Percentiles rank a stretch among this genome's conserved stretches.
phyloP scores from a whole-genome alignment of 805 yeast genomes.

The Jamesozyma lodderae region DNA sequence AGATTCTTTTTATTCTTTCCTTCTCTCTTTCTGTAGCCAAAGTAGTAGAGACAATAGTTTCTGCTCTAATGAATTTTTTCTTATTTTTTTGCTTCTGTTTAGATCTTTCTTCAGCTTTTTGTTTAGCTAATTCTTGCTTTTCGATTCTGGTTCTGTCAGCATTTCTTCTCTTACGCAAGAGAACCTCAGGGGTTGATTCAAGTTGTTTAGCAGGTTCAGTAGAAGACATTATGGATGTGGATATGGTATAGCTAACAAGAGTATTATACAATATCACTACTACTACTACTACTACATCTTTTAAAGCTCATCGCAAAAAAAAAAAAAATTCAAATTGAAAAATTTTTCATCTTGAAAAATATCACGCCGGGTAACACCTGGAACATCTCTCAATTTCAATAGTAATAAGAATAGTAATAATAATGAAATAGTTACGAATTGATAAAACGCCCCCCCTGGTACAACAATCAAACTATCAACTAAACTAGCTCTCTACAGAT shows the following conservation, averaged over 20 bases:
- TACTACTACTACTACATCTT: neutral
- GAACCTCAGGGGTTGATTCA: slow-evolving; percentile 64
- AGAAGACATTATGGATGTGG: neutral
- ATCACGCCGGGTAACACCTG: too few species aligned
- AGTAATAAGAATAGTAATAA: too few species aligned
- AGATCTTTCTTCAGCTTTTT: slow-evolving; percentile 39
- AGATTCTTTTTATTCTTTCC: slow-evolving; percentile 56
- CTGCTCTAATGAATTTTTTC: slow-evolving; percentile 62
- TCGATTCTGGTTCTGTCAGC: slow-evolving; percentile 65
- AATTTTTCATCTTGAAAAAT: too few species aligned
- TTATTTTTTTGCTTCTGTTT: slow-evolving; percentile 37
- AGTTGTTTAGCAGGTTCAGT: slow-evolving; percentile 5
- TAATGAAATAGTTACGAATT: too few species aligned
- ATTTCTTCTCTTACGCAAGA: slow-evolving; percentile 69
- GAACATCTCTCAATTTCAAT: too few species aligned
- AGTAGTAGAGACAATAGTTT: slow-evolving; percentile 58
- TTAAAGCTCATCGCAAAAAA: slow-evolving; percentile 7
- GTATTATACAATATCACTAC: too few species aligned
- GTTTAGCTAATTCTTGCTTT: slow-evolving; percentile 57
- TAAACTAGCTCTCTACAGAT: too few species aligned
- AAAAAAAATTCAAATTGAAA: slow-evolving; percentile 14
- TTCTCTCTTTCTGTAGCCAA: slow-evolving; percentile 58
- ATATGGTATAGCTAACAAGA: too few species aligned
- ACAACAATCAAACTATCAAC: too few species aligned
- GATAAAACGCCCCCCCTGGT: too few species aligned